Evolutionary conservation across 495 filamentous ascomycete species (phyloP).

Genomic region (Penicillium angulare): DNA sequence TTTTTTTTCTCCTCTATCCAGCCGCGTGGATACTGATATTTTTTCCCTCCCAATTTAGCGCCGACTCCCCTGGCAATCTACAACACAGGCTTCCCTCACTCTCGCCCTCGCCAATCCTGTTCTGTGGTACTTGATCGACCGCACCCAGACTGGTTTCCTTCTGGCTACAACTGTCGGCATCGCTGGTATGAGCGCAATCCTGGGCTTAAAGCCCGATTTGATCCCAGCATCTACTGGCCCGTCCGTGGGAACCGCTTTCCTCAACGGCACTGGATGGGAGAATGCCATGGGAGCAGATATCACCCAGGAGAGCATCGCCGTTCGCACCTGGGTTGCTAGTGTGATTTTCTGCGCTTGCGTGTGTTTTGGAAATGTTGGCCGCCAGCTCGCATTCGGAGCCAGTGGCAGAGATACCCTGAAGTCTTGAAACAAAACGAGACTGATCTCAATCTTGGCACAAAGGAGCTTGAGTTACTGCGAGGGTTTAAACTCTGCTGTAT

Average conservation of each 20-base stretch:
- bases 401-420: slow-evolving; percentile 18
- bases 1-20: slow-evolving; percentile 1
- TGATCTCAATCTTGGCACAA: too few species aligned
- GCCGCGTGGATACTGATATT: slow-evolving; percentile 7
- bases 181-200: slow-evolving; percentile 67
- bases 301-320: slow-evolving; percentile 73
- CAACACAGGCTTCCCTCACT: slow-evolving; percentile 85
- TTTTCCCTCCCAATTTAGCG: slow-evolving; percentile 49
- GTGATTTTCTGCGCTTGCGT: slow-evolving; percentile 92
- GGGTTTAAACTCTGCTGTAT: neutral
- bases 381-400: slow-evolving; percentile 62
- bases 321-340: slow-evolving; percentile 82
- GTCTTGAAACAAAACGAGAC: slow-evolving; percentile 12
- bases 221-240: slow-evolving; percentile 61
- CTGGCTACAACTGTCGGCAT: slow-evolving; percentile 71
- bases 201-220: slow-evolving; percentile 71
- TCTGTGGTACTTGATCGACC: slow-evolving; percentile 94
- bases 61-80: slow-evolving; percentile 88
- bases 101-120: slow-evolving; percentile 91
- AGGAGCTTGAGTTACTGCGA: neutral
- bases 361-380: slow-evolving; percentile 94
- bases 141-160: slow-evolving; percentile 78
- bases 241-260: slow-evolving; percentile 27
- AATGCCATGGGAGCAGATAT: slow-evolving; percentile 53
- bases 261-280: slow-evolving; percentile 35